A percentile compares a stretch with the other conserved stretches of the same genome.
Conservation (phyloP, 2,329 filamentous ascomycete species). For the Calonectria hawksworthii region DNA sequence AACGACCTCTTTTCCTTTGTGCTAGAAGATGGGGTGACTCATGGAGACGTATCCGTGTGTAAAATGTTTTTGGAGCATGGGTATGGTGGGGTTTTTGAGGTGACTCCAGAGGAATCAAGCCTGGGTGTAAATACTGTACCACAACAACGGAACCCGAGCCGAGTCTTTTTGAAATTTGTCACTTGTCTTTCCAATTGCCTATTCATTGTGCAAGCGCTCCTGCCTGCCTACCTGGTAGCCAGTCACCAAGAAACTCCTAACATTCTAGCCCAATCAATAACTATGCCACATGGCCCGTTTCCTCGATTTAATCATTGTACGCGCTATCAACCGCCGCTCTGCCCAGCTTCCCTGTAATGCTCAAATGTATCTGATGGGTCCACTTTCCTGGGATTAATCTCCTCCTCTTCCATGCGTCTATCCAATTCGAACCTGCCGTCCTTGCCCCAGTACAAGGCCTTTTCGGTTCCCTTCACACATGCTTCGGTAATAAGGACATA, state of each 20-base stretch:
- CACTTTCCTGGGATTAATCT: conserved; percentile 48
- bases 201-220: conserved; percentile 28
- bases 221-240: conserved; percentile 18
- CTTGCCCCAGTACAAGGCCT: conserved; percentile 75
- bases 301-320: neutral
- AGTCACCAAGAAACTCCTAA: conserved; percentile 29
- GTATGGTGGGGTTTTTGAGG: conserved; percentile 48
- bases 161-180: conserved; percentile 48
- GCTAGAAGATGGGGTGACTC: conserved; percentile 50
- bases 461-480: conserved; percentile 74
- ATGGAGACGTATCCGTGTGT: conserved; percentile 52
- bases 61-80: conserved; percentile 50
- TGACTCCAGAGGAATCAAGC: conserved; percentile 48
- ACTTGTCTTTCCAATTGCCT: conserved; percentile 31
- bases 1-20: conserved; percentile 51
- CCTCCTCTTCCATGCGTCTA: conserved; percentile 76
- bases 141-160: conserved; percentile 56
- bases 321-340: conserved; percentile 59
- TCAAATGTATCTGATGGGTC: conserved; percentile 53
- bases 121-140: conserved; percentile 61
- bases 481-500: conserved; percentile 82
- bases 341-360: conserved; percentile 60
- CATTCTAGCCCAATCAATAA: conserved; percentile 19
- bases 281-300: conserved; percentile 29
- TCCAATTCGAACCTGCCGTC: conserved; percentile 80